Evolutionary conservation across 2,329 filamentous ascomycete species (phyloP), one percentile per base, ranked within the genome.

Genomic region (Aspergillus pseudotamarii): DNA sequence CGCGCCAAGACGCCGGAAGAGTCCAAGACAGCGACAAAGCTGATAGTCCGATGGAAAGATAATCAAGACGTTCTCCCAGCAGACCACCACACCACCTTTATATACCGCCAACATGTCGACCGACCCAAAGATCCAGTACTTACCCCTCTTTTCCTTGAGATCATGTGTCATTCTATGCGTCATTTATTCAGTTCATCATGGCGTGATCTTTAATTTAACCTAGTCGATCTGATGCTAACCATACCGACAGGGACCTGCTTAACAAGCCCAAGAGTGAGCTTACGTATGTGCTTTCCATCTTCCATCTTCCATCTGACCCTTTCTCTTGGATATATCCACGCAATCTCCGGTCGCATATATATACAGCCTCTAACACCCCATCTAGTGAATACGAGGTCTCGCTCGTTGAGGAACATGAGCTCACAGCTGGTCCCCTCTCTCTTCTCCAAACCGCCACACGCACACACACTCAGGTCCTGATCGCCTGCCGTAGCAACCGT

Each of bases 401-500:
- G 59, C 89, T 93, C 67, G 84, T 91, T 70, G 90, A 93, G 78
- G 89, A 92, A 75, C 89, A 93, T 78, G 91, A 94, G 80, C 89
- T 93, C 79, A 91, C 88, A 67, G 88, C 89, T 45, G 92, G 91
- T 3, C 92, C 91, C 10, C 86, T 98, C 53, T 97, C 93, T 6
- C 95, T 99, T 74, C 91, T 99, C 65, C 94, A 98, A 83, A 97
- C 95, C 64, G 95, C 95, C 68, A 95, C 97, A 63, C 92, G 94
- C 78, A 92, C 91, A 69, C 94, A 97, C 83, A 92, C 91, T 50
- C 95, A 98, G 82, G 94, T 99, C 66, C 88, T 99, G 69, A 97
- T 99, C 76, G 97, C 93, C 60, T 94, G 94, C 82, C 93, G 95
- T 70, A 97, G 97, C 87, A 98, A 98, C 85, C 91, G 94, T 81